Percentiles rank a stretch among this genome's conserved stretches.
phyloP scores from a whole-genome alignment of 768 basidiomycete genomes.

The Naganishia friedmannii region DNA sequence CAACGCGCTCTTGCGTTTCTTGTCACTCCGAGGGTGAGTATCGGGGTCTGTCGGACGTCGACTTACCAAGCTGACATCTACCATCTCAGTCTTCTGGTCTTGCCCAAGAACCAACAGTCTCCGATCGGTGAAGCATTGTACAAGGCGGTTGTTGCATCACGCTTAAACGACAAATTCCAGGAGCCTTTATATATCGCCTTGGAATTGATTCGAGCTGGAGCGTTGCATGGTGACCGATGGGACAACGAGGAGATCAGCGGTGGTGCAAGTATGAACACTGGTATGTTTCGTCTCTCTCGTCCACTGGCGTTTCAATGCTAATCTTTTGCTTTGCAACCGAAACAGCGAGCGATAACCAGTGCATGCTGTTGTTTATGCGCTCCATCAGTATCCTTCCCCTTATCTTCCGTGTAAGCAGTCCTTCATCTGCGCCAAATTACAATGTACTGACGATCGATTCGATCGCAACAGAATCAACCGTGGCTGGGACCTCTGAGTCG shows the following conservation, averaged over 20 bases:
- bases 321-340: conserved; percentile 5
- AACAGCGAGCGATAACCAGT: conserved; percentile 65
- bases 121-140: conserved; percentile 88
- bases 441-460: not conserved
- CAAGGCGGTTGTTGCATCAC: conserved; percentile 69
- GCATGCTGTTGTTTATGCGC: conserved; percentile 94
- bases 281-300: conserved; percentile 55
- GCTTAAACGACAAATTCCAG: conserved; percentile 97
- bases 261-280: conserved; percentile 89
- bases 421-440: not conserved
- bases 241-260: conserved; percentile 83
- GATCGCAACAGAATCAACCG: conserved; percentile 67
- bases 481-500: conserved; percentile 97
- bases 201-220: conserved; percentile 92
- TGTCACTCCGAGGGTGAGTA: conserved; percentile 87
- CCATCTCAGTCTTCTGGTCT: conserved; percentile 8
- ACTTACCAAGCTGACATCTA: not conserved
- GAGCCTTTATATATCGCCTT: conserved; percentile 91
- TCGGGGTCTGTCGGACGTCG: not conserved
- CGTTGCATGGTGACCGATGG: conserved; percentile 92
- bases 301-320: not conserved
- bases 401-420: conserved; percentile 74
- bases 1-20: conserved; percentile 97
- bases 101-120: conserved; percentile 71
- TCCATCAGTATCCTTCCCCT: conserved; percentile 92